Conservation (phyloP, 768 basidiomycete genomes). For the Rhizopogon vesiculosus region DNA sequence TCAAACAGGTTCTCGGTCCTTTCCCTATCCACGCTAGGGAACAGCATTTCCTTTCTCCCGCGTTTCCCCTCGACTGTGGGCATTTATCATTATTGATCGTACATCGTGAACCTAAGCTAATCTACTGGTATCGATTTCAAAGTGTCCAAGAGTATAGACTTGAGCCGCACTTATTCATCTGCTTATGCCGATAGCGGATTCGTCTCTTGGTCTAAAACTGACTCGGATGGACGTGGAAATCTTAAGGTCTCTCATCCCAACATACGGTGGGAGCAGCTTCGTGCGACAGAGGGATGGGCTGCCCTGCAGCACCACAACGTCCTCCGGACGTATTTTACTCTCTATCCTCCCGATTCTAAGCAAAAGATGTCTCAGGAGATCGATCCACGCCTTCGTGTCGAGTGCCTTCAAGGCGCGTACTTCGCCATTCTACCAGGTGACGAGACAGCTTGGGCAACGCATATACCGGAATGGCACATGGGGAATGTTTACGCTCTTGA, state of each 20-base stretch:
- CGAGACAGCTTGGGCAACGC: conserved; percentile 13
- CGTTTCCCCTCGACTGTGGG: conserved; percentile 66
- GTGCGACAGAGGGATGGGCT: conserved; percentile 83
- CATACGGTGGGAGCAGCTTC: conserved; percentile 69
- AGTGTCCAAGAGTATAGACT: conserved; percentile 53
- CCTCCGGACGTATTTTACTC: conserved; percentile 57
- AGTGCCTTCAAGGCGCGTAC: conserved; percentile 70
- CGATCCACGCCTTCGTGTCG: conserved; percentile 48
- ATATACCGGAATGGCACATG: conserved; percentile 60
- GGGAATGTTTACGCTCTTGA: conserved; percentile 83
- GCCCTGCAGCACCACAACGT: conserved; percentile 77
- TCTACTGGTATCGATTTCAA: background rate
- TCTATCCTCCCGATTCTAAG: conserved; percentile 40
- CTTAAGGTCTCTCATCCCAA: conserved; percentile 62
- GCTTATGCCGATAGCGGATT: conserved; percentile 52
- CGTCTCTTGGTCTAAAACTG: conserved; percentile 54
- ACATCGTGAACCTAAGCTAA: background rate
- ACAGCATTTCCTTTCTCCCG: conserved; percentile 76
- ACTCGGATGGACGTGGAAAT: conserved; percentile 37
- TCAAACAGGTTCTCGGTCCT: conserved; percentile 65
- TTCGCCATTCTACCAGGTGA: conserved; percentile 59
- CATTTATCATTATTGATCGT: background rate
- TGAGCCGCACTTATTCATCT: conserved; percentile 52
- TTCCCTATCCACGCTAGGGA: conserved; percentile 84
- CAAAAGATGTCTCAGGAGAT: background rate